Percentiles rank a stretch among this genome's conserved stretches.
Evolutionary conservation across 805 yeast genomes (phyloP).

Genomic region (Candida nanaspora): DNA sequence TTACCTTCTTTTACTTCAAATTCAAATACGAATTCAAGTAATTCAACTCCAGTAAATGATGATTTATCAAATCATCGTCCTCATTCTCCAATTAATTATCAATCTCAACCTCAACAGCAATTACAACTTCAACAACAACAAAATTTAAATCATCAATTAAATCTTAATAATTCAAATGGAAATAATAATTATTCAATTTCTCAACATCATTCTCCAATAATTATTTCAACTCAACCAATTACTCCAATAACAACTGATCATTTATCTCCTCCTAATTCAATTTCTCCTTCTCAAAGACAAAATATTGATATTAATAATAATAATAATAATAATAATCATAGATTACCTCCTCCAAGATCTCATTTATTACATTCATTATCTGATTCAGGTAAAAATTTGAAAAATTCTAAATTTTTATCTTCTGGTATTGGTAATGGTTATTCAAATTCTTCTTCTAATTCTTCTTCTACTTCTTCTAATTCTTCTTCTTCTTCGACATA

Average conservation of each 20-base stretch:
- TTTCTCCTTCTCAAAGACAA: conserved; percentile 2
- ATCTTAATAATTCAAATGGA: too few species aligned
- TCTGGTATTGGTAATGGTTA: too few species aligned
- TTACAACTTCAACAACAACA: conserved; percentile 1
- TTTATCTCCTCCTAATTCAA: conserved; percentile 9
- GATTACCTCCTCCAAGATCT: conserved; percentile 24
- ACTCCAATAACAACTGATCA: conserved; percentile 8
- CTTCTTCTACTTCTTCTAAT: too few species aligned
- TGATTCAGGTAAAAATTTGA: conserved; percentile 4
- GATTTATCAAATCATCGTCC: too few species aligned
- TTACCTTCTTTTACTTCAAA: too few species aligned
- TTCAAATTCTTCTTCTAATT: too few species aligned
- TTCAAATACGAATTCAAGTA: too few species aligned
- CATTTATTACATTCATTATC: conserved; percentile 2
- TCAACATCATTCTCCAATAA: background rate
- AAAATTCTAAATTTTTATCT: background rate
- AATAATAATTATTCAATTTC: background rate
- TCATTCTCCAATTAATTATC: background rate
- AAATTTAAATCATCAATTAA: too few species aligned
- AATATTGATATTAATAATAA: background rate
- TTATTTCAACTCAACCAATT: conserved; percentile 1
- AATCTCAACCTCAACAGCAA: background rate
- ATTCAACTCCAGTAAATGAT: too few species aligned
- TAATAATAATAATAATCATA: conserved; percentile 9
- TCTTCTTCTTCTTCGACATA: too few species aligned